These are phyloP conservation scores for Rhizoclosmatium sp. DNA, from an alignment of 192 early-diverging fungal genomes.

Conservation along the genomic window DNA sequence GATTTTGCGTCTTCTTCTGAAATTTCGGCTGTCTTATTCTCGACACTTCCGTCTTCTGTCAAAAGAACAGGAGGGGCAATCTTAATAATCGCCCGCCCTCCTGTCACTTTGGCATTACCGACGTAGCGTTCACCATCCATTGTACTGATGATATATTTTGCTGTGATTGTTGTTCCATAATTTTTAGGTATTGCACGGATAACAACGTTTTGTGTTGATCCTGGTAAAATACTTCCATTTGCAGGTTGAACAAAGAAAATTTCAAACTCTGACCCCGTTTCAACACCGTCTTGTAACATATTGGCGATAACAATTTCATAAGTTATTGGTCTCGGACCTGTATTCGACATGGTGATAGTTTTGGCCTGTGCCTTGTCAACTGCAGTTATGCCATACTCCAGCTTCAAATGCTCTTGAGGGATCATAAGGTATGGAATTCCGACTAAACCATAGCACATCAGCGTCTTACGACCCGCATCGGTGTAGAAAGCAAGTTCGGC, in stretches of 20 bases:
- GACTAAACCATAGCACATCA: constrained; percentile 67
- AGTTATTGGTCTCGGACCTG: constrained; percentile 59
- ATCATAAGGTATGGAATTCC: constrained; percentile 67
- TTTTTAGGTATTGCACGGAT: constrained; percentile 58
- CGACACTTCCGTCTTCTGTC: constrained; percentile 29
- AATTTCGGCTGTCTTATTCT: constrained; percentile 49
- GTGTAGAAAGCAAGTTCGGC: constrained; percentile 60
- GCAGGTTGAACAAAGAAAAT: constrained; percentile 65
- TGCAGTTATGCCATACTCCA: constrained; percentile 64
- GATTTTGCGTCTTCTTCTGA: constrained; percentile 26
- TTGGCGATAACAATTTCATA: constrained; percentile 54
- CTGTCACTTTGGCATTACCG: constrained; percentile 52
- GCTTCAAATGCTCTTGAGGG: constrained; percentile 40
- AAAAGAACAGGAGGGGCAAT: constrained; percentile 53
- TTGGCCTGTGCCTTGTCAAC: constrained; percentile 58
- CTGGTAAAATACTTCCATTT: constrained; percentile 54
- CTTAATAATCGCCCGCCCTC: constrained; percentile 69
- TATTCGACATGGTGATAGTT: constrained; percentile 56
- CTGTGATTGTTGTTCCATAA: constrained; percentile 55
- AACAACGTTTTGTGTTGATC: constrained; percentile 37
- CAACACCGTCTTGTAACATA: constrained; percentile 47
- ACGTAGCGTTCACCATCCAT: constrained; percentile 63
- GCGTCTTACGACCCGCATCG: constrained; percentile 59
- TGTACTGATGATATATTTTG: constrained; percentile 55
- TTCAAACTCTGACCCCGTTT: constrained; percentile 59